Conservation (phyloP, 176 grass and related monocot species). For the Elaeis guineensis region DNA sequence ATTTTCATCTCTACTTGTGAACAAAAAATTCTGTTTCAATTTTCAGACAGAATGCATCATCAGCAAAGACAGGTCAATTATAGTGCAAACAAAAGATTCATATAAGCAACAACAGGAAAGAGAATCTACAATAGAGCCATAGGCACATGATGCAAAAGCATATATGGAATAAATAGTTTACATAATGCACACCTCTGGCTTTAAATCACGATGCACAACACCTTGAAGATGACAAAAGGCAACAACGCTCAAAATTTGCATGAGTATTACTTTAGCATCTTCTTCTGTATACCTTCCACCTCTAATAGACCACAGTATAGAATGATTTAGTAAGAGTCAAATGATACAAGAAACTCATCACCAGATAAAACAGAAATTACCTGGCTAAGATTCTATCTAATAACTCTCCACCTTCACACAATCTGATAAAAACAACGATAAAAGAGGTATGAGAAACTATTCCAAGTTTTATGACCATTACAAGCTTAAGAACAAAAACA, state of each 20-base stretch:
- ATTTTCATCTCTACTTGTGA: constrained; percentile 79
- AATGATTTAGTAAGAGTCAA: constrained; percentile 22
- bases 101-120: background rate
- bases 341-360: background rate
- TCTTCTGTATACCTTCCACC: constrained; percentile 83
- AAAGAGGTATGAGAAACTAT: constrained; percentile 15
- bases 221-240: constrained; percentile 99
- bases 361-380: constrained; percentile 29
- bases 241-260: constrained; percentile 90
- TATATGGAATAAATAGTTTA: constrained; percentile 14
- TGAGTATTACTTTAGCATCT: constrained; percentile 88
- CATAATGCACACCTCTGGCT: constrained; percentile 80
- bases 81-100: constrained; percentile 3
- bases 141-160: constrained; percentile 7
- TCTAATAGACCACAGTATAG: constrained; percentile 36
- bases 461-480: background rate
- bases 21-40: constrained; percentile 86
- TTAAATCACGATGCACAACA: constrained; percentile 94
- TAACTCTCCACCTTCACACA: constrained; percentile 94
- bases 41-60: constrained; percentile 14
- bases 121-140: constrained; percentile 4
- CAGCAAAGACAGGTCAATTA: constrained; percentile 11
- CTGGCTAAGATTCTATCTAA: constrained; percentile 94
- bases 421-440: constrained; percentile 37
- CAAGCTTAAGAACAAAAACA: too few relatives aligned